Evolutionary conservation across 2,329 filamentous ascomycete genomes (phyloP), one percentile per base, ranked within the genome.

Genomic region (Botryotinia globosa): DNA sequence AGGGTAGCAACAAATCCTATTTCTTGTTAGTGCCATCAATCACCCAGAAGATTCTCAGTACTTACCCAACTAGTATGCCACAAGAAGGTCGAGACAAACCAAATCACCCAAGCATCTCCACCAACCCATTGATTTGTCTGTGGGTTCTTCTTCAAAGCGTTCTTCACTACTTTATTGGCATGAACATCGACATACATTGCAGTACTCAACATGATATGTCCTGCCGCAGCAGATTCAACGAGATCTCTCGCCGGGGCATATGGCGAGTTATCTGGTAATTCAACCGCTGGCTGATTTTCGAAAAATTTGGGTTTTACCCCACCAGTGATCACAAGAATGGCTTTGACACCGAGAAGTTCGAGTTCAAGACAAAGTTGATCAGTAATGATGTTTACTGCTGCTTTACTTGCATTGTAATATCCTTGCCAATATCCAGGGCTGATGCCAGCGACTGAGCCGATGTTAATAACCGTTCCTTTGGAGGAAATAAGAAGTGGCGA

Each of bases 391-490:
- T 74, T 74, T 3, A 76, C 67, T 6, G 77, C 77, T 14, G 76
- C 75, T 74, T 78, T 78, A 42, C 70, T 72, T 3, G 77, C 76
- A 58, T 77, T 77, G 71, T 78, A 78, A 66, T 76, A 76, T 48
- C 75, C 76, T 73, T 75, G 71, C 72, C 73, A 77, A 16, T 59
- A 74, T 25, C 72, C 22, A 20, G 76, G 76, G 10, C 67, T 32
- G 16, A 69, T 37, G 8, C 74, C 74, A 18, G 73, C 73, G 8
- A 81, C 71, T 29, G 82, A 84, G 54, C 84, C 84, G 73, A 85
- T 80, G 69, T 85, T 83, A n/a, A 85, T 80, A 75, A 85, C 83
- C 2, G 81, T 84, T 32, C 84, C 84, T 66, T 77, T 76, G 1
- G 76, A 69, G 9, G 62, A 45, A 22, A 77, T 75, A 10, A 77